A percentile compares a stretch with the other conserved stretches of the same genome.
These are phyloP conservation scores for Allium sativum DNA, from an alignment of 106 monocot species.

Conservation along the genomic window DNA sequence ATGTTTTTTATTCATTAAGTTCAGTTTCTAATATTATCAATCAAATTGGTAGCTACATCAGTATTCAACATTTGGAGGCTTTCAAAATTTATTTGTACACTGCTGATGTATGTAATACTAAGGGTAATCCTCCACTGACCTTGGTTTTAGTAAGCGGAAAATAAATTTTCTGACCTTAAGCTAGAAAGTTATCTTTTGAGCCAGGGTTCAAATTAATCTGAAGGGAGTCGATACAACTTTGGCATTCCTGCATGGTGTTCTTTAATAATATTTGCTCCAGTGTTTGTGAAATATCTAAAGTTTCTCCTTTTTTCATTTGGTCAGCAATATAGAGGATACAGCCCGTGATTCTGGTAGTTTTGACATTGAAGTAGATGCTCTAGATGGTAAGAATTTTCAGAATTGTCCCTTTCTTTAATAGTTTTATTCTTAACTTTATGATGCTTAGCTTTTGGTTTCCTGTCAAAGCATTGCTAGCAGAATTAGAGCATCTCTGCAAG, in stretches of 20 bases:
- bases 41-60: background rate
- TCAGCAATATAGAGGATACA: slow-evolving; percentile 93
- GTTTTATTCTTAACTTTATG: background rate
- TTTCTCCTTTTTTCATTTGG: too few relatives aligned
- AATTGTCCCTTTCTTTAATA: background rate
- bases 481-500: slow-evolving; percentile 60
- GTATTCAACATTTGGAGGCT: background rate
- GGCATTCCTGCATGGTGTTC: too few relatives aligned
- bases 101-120: background rate
- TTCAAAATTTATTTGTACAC: background rate
- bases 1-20: slow-evolving; percentile 11
- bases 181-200: too few relatives aligned
- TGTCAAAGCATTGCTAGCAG: slow-evolving; percentile 50
- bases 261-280: too few relatives aligned
- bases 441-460: slow-evolving; percentile 3
- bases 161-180: too few relatives aligned
- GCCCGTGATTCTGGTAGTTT: slow-evolving; percentile 89
- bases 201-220: too few relatives aligned
- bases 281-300: too few relatives aligned
- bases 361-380: slow-evolving; percentile 81
- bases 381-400: slow-evolving; percentile 43
- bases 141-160: too few relatives aligned
- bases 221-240: too few relatives aligned
- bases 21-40: too few relatives aligned
- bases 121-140: too few relatives aligned